Evolutionary conservation across 2,329 filamentous ascomycete genomes (phyloP).

Genomic region (Sporothrix pseudoabietina): DNA sequence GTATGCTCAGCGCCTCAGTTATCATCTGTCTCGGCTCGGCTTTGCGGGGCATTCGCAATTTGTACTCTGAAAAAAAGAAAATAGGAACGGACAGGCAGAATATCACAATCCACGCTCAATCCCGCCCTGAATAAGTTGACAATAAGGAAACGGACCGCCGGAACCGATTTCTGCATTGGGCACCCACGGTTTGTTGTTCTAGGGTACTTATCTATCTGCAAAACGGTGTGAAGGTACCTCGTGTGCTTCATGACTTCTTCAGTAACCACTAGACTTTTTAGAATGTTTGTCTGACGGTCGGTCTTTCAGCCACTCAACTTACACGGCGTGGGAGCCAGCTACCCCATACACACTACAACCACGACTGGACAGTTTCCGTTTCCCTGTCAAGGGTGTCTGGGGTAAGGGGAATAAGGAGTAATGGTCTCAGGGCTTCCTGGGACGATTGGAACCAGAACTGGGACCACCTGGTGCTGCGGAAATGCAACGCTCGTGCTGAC

Average conservation of each 20-base stretch:
- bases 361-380: not conserved
- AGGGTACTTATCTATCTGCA: not conserved
- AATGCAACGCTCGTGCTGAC: conserved; percentile 9
- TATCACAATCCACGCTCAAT: not conserved
- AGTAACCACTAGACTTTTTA: not conserved
- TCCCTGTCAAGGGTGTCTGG: not conserved
- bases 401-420: not conserved
- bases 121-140: not conserved
- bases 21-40: not conserved
- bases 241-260: not conserved
- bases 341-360: conserved; percentile 15
- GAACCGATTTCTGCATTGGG: conserved; percentile 20
- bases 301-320: conserved; percentile 14
- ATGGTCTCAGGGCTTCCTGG: not conserved
- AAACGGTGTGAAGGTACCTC: not conserved
- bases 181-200: not conserved
- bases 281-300: not conserved
- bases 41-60: conserved; percentile 14
- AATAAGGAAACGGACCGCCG: conserved; percentile 9
- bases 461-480: conserved; percentile 2
- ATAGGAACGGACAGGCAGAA: not conserved
- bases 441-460: not conserved
- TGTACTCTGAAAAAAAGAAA: not conserved
- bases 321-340: not conserved
- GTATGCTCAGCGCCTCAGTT: not conserved